Conservation (phyloP, 2,329 filamentous ascomycete genomes). For the Apiospora sp. region DNA sequence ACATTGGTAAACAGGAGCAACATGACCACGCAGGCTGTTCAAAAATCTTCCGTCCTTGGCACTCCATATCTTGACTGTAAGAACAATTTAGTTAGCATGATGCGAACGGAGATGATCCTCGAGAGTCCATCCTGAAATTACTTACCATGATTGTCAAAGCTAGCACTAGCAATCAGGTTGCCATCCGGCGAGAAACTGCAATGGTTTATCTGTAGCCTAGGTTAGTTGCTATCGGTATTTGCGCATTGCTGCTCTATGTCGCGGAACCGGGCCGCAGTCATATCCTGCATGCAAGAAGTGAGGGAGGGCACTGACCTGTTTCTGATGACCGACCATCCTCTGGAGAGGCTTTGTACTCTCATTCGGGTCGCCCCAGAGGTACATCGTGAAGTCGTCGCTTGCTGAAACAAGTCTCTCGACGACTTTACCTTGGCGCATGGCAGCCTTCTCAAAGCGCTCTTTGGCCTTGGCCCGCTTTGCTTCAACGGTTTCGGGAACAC, state of each 20-base stretch:
- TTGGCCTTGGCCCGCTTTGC: slow-evolving; percentile 79
- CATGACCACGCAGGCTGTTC: slow-evolving; percentile 87
- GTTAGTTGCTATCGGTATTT: not conserved
- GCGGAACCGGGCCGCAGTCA: not conserved
- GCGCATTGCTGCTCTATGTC: not conserved
- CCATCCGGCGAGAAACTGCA: slow-evolving; percentile 95
- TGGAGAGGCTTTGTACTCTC: slow-evolving; percentile 82
- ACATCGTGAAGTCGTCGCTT: slow-evolving; percentile 96
- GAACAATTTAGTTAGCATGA: slow-evolving; percentile 3
- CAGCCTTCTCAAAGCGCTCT: slow-evolving; percentile 85
- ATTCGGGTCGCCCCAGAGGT: slow-evolving; percentile 83
- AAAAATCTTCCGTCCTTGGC: slow-evolving; percentile 81
- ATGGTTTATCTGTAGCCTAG: slow-evolving; percentile 80
- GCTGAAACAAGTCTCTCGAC: slow-evolving; percentile 89
- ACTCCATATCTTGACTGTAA: slow-evolving; percentile 80
- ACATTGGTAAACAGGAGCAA: slow-evolving; percentile 88
- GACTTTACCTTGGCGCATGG: slow-evolving; percentile 76
- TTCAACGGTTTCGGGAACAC: slow-evolving; percentile 71
- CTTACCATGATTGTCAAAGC: slow-evolving; percentile 87
- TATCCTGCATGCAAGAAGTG: not conserved
- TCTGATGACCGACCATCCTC: slow-evolving; percentile 92
- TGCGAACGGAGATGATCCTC: not conserved
- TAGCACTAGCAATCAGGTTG: slow-evolving; percentile 82
- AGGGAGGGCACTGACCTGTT: slow-evolving; percentile 47
- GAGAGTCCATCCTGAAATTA: not conserved